phyloP scores from a whole-genome alignment of 2,329 filamentous ascomycete genomes.

The Teratosphaeria pseudoeucalypti region DNA sequence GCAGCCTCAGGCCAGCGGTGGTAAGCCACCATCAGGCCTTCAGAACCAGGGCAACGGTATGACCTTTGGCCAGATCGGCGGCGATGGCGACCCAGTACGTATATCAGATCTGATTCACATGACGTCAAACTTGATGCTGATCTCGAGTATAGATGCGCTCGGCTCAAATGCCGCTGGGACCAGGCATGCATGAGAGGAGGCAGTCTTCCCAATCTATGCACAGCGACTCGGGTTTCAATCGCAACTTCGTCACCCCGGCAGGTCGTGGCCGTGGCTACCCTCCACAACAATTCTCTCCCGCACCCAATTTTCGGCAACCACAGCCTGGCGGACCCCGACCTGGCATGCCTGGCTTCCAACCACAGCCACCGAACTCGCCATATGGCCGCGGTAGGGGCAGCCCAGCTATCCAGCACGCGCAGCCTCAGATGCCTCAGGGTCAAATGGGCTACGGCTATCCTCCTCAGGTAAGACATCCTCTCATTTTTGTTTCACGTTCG shows the following conservation, averaged over 20 bases:
- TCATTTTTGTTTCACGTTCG: background rate
- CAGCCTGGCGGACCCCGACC: slow-evolving; percentile 39
- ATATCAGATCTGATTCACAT: background rate
- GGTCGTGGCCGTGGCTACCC: slow-evolving; percentile 45
- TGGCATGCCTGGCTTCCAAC: slow-evolving; percentile 38
- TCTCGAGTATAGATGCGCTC: slow-evolving; percentile 14
- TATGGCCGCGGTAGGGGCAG: slow-evolving; percentile 45
- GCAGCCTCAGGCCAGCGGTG: slow-evolving; percentile 74
- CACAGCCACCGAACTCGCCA: slow-evolving; percentile 27
- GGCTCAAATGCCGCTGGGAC: slow-evolving; percentile 29
- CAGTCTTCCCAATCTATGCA: slow-evolving; percentile 79
- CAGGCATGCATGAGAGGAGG: slow-evolving; percentile 65
- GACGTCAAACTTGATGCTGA: slow-evolving; percentile 6
- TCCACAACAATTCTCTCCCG: slow-evolving; percentile 45
- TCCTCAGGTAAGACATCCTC: background rate
- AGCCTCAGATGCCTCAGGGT: slow-evolving; percentile 54
- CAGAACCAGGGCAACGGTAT: slow-evolving; percentile 61
- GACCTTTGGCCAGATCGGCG: slow-evolving; percentile 71
- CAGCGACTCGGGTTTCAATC: slow-evolving; percentile 50
- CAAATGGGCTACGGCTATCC: slow-evolving; percentile 47
- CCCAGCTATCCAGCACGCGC: slow-evolving; percentile 49
- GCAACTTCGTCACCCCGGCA: slow-evolving; percentile 29
- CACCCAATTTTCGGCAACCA: slow-evolving; percentile 41
- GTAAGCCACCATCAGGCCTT: slow-evolving; percentile 66
- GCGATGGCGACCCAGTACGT: slow-evolving; percentile 67